Evolutionary conservation across 441 rosid genomes (phyloP).

Genomic region (Populus hybrid): DNA sequence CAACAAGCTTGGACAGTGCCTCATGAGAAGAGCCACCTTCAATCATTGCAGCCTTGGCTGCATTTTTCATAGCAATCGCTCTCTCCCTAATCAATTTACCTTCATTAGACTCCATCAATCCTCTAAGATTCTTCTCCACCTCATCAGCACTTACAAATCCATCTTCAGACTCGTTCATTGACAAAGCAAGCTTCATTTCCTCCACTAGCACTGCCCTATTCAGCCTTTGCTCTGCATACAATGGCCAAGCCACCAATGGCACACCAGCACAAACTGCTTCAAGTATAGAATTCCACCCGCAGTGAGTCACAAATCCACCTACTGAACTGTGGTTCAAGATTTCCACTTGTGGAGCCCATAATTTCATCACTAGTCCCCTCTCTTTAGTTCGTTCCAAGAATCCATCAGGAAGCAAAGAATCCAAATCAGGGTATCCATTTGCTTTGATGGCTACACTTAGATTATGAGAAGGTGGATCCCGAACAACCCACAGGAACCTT

Average conservation of each 20-base stretch:
- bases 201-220: conserved; percentile 21
- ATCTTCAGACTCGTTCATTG: conserved; percentile 13
- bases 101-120: neutral
- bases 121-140: conserved; percentile 16
- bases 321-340: conserved; percentile 25
- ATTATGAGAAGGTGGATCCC: neutral
- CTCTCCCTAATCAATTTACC: conserved; percentile 8
- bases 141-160: conserved; percentile 19
- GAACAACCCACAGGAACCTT: conserved; percentile 25
- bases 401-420: too few relatives aligned
- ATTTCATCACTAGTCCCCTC: conserved; percentile 26
- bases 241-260: conserved; percentile 38
- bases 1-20: neutral
- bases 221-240: conserved; percentile 32
- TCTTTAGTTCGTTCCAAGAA: conserved; percentile 15
- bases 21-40: neutral
- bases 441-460: too few relatives aligned
- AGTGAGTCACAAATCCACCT: conserved; percentile 33
- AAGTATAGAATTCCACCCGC: conserved; percentile 33
- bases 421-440: too few relatives aligned
- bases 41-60: conserved; percentile 9
- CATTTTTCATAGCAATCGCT: conserved; percentile 3
- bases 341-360: conserved; percentile 33
- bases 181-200: neutral
- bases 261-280: conserved; percentile 30